Conservation (phyloP, 163 green algal species). For the Chlamydomonas reinhardtii region DNA sequence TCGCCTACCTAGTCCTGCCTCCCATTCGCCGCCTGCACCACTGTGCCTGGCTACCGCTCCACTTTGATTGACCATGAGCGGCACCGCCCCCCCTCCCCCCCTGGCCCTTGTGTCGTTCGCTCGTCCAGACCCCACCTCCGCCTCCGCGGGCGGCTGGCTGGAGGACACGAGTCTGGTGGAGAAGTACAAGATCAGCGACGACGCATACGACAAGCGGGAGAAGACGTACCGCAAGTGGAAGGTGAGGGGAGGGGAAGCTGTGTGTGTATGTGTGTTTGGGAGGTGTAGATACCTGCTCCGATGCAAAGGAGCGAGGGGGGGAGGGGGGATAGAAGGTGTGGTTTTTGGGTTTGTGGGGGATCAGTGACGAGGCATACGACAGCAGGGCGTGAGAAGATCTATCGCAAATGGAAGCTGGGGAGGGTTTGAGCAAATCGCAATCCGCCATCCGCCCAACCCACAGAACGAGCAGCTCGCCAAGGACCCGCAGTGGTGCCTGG, state of each 20-base stretch:
- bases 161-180: conserved; percentile 96
- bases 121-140: conserved; percentile 81
- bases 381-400: no score
- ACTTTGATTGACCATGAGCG: neutral
- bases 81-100: no score
- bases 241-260: conserved; percentile 15
- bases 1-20: no score
- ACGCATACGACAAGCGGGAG: conserved; percentile 91
- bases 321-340: neutral
- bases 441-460: neutral
- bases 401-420: no score
- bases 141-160: conserved; percentile 93
- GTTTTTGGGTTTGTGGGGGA: no score
- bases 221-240: conserved; percentile 88
- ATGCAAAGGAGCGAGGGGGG: neutral
- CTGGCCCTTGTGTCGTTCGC: no score
- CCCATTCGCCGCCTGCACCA: no score
- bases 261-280: no score
- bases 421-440: no score
- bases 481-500: conserved; percentile 90
- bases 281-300: no score
- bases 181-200: conserved; percentile 96
- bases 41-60: no score
- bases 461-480: conserved; percentile 82
- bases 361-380: no score